Conservation (phyloP, 2,329 filamentous ascomycete genomes). For the Penicillium sclerotiorum region DNA sequence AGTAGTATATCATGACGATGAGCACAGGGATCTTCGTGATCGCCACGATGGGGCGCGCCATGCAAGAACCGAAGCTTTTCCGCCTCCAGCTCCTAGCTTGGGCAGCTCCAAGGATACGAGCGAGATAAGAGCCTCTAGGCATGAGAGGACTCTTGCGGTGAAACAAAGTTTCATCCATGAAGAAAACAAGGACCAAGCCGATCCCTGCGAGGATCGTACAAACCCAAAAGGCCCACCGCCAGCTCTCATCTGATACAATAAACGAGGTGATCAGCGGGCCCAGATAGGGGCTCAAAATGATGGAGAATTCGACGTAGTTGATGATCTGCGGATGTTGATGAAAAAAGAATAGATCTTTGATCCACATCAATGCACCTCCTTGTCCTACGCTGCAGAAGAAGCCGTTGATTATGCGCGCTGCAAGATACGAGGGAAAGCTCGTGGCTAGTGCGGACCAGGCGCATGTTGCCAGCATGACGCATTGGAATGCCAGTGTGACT, state of each 20-base stretch:
- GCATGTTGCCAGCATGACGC: conserved; percentile 31
- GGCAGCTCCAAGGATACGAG: conserved; percentile 29
- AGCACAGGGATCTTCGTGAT: conserved; percentile 37
- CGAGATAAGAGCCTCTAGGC: conserved; percentile 8
- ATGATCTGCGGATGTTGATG: conserved; percentile 52
- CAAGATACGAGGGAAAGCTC: conserved; percentile 52
- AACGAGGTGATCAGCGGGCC: conserved; percentile 51
- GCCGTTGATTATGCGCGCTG: conserved; percentile 51
- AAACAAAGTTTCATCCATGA: conserved; percentile 34
- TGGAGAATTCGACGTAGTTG: conserved; percentile 42
- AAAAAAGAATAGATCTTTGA: conserved; percentile 64
- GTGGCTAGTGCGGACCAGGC: conserved; percentile 50
- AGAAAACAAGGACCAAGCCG: conserved; percentile 23
- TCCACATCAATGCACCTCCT: conserved; percentile 52
- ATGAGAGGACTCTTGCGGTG: conserved; percentile 16
- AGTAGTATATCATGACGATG: conserved; percentile 33
- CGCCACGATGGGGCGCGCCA: conserved; percentile 42
- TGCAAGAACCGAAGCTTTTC: conserved; percentile 47
- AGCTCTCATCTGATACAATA: conserved; percentile 48
- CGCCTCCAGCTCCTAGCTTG: conserved; percentile 26
- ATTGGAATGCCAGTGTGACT: conserved; percentile 33
- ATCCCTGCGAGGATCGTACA: conserved; percentile 24
- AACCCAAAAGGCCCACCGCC: conserved; percentile 34
- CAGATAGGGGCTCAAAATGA: conserved; percentile 44
- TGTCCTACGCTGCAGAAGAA: conserved; percentile 50